A percentile compares a stretch with the other conserved stretches of the same genome.
Conservation (phyloP, 352 stramenopile species). For the Globisporangium nagaii region DNA sequence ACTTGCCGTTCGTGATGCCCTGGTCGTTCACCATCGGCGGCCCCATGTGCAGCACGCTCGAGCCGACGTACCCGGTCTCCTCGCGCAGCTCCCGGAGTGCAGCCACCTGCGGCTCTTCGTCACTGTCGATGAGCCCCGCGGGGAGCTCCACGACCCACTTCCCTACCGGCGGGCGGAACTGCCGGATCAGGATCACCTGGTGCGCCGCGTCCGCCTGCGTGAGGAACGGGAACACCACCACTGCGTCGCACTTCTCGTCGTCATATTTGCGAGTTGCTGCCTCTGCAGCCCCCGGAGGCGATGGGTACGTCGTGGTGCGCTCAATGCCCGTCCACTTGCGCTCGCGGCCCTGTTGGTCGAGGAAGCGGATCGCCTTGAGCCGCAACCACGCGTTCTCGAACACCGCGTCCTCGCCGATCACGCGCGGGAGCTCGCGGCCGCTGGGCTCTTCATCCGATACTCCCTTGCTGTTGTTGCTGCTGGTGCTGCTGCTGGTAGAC, state of each 20-base stretch:
- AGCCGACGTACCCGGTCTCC: constrained; percentile 78
- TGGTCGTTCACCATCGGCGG: constrained; percentile 81
- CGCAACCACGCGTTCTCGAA: constrained; percentile 54
- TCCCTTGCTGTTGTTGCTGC: neutral
- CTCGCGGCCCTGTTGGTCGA: constrained; percentile 40
- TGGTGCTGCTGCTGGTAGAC: too few species aligned
- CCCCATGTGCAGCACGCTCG: constrained; percentile 35
- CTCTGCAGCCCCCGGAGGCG: neutral
- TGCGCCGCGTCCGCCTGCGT: constrained; percentile 21
- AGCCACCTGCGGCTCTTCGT: constrained; percentile 65
- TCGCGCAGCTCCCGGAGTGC: constrained; percentile 84
- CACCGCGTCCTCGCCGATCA: constrained; percentile 46
- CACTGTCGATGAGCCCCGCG: constrained; percentile 87
- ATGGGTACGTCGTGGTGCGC: constrained; percentile 58
- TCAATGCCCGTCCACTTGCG: constrained; percentile 63
- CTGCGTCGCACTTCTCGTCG: constrained; percentile 38
- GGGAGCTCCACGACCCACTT: constrained; percentile 89
- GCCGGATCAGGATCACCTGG: constrained; percentile 78
- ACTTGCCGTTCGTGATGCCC: constrained; percentile 70
- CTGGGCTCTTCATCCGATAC: neutral
- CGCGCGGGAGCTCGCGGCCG: constrained; percentile 22
- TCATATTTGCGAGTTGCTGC: neutral
- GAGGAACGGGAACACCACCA: constrained; percentile 74
- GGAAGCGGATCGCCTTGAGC: constrained; percentile 61
- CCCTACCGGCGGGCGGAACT: constrained; percentile 86